Base-by-base conservation (phyloP, 163 green algal genomes). In the Prototheca cutis region DNA sequence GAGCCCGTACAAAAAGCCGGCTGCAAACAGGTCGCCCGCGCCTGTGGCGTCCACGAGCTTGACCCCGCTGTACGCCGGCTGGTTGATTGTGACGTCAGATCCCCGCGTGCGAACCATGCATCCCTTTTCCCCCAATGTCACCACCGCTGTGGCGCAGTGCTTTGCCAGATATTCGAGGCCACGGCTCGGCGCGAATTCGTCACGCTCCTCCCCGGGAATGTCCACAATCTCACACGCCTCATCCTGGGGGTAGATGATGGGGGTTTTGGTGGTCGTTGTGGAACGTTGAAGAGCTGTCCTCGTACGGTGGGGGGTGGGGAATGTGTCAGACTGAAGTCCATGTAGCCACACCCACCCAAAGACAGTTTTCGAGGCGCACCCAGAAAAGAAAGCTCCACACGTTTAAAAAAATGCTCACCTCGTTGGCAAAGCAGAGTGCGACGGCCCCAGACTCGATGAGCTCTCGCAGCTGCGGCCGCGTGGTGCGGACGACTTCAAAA, bases 21-120 rank as follows among this genome's bases (percentile, higher is more conserved):
- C 87, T 3, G 85, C 83, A 69, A 93, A 97, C 0, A 83, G 81
- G 68, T 97, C 90, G 2, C 90, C 90, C 2, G 90, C 90, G 23
- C 90, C 90, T 51, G 84, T 95, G 6, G 86, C 95, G 72, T 97
- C 90, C 24, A 94, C 78, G 2, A 81, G 64, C 80, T 66, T 72
- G 28, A 84, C 63, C 6, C 72, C 70, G 6, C 59, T 60, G 47
- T 65, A 68, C n/a, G 82, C 80, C 2, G 78, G 70, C 65, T 77
- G 56, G 15, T 34, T 48, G 3, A 73, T 42, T 48, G 66, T 25
- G 28, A 67, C 67, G 17, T 17, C 6, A 3, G n/a, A 10, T 10
- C 73, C 52, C 5, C 13, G 55, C 28, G 61, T 36, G 54, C 53
- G 53, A 39, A 76, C 71, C 6, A 90, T 55, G 62, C 80, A 90